Percentiles rank a stretch among this genome's conserved stretches.
These are phyloP conservation scores for Laetiporus sulphureus DNA, from an alignment of 1,284 basidiomycete species.

Conservation along the genomic window DNA sequence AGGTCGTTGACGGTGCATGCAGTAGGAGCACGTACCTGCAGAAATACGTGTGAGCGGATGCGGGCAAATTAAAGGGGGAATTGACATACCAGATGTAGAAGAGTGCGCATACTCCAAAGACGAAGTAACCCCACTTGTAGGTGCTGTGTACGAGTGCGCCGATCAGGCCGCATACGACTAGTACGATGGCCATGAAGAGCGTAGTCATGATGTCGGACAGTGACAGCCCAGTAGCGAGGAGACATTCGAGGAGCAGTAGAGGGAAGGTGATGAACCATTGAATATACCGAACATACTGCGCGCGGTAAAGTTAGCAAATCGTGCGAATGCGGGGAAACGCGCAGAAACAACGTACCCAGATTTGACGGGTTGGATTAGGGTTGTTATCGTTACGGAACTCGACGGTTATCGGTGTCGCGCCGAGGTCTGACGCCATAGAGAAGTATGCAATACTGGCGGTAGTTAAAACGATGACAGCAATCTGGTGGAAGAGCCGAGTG, in stretches of 20 bases:
- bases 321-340: background rate
- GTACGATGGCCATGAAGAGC: conserved; percentile 41
- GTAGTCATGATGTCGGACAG: conserved; percentile 41
- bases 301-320: conserved; percentile 1
- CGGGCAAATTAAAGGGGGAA: conserved; percentile 4
- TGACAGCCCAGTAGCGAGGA: conserved; percentile 41
- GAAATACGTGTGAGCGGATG: conserved; percentile 12
- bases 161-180: conserved; percentile 41
- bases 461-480: conserved; percentile 15
- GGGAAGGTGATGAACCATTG: conserved; percentile 51
- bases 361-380: conserved; percentile 14
- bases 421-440: conserved; percentile 21
- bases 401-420: conserved; percentile 15
- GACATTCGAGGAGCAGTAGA: conserved; percentile 39
- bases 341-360: conserved; percentile 14
- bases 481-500: conserved; percentile 18
- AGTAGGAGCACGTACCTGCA: conserved; percentile 24
- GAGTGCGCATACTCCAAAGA: conserved; percentile 35
- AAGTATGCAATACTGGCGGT: conserved; percentile 18
- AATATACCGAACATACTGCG: conserved; percentile 39
- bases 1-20: conserved; percentile 23
- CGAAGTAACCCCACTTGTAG: conserved; percentile 45
- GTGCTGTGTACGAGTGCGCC: conserved; percentile 38
- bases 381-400: conserved; percentile 16
- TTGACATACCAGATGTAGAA: conserved; percentile 37